phyloP scores from a whole-genome alignment of 2,329 filamentous ascomycete genomes.

The Diaporthe nobilis region DNA sequence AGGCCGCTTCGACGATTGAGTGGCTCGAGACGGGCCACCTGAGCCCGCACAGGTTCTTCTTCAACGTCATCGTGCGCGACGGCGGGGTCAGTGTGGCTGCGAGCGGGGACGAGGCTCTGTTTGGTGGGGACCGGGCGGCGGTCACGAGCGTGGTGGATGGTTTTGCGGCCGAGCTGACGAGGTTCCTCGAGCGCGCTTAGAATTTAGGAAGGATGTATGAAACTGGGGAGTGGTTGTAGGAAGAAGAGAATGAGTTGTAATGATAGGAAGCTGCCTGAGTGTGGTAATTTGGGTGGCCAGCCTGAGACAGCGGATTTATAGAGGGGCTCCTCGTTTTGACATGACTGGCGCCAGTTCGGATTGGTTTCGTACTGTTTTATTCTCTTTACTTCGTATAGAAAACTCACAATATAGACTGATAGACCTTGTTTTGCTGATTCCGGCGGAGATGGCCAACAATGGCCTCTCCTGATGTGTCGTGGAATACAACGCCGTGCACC shows the following conservation, averaged over 20 bases:
- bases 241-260: not conserved
- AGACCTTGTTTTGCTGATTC: not conserved
- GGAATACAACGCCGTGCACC: not conserved
- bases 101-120: conserved; percentile 39
- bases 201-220: too few relatives aligned
- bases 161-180: conserved; percentile 31
- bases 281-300: too few relatives aligned
- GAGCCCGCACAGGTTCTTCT: conserved; percentile 38
- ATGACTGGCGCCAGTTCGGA: not conserved
- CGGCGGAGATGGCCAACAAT: not conserved
- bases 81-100: conserved; percentile 35
- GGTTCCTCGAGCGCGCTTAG: conserved; percentile 17
- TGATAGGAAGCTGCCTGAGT: not conserved
- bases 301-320: too few relatives aligned
- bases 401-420: not conserved
- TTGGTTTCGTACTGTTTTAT: not conserved
- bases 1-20: conserved; percentile 22
- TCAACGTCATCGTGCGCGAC: conserved; percentile 41
- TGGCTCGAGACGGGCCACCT: conserved; percentile 33
- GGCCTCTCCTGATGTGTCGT: not conserved
- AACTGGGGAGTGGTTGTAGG: too few relatives aligned
- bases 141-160: conserved; percentile 23
- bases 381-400: not conserved
- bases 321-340: not conserved
- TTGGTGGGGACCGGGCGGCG: conserved; percentile 22